Evolutionary conservation across 2,329 filamentous ascomycete species (phyloP).

Genomic region (Ascomycota sp.): DNA sequence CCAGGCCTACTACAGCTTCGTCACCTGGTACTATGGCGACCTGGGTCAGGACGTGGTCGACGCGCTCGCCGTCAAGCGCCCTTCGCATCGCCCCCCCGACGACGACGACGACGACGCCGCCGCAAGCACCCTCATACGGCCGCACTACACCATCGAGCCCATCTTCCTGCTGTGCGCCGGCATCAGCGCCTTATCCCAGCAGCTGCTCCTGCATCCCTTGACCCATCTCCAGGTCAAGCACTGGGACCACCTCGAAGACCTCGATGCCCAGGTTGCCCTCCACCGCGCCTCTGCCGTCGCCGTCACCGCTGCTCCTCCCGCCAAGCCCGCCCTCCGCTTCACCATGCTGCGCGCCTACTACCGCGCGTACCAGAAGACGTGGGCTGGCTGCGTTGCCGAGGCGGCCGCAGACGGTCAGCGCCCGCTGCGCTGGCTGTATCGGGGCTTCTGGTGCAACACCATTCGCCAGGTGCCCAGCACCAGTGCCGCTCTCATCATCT

Average conservation of each 20-base stretch:
- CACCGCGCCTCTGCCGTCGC: conserved; percentile 15
- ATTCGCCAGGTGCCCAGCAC: conserved; percentile 59
- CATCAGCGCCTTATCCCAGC: conserved; percentile 46
- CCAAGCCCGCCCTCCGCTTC: conserved; percentile 18
- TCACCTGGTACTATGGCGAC: conserved; percentile 48
- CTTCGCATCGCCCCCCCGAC: conserved; percentile 7
- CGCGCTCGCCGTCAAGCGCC: conserved; percentile 25
- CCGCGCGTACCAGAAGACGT: conserved; percentile 49
- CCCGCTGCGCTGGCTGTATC: conserved; percentile 44
- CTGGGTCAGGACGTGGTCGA: conserved; percentile 30
- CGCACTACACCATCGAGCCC: conserved; percentile 58
- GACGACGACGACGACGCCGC: conserved; percentile 10
- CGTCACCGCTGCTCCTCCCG: conserved; percentile 11
- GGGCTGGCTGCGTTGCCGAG: conserved; percentile 35
- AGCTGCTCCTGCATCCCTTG: conserved; percentile 50
- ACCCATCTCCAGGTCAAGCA: conserved; percentile 52
- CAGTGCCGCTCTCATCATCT: conserved; percentile 57
- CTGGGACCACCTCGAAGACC: conserved; percentile 50
- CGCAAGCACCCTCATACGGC: conserved; percentile 46
- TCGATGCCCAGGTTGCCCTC: conserved; percentile 39
- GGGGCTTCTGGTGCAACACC: conserved; percentile 52
- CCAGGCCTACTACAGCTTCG: conserved; percentile 49
- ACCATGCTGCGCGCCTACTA: conserved; percentile 45
- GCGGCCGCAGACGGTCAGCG: conserved; percentile 34
- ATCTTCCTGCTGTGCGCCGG: conserved; percentile 50